Evolutionary conservation across 805 yeast genomes (phyloP).

Genomic region (Candida verbasci): DNA sequence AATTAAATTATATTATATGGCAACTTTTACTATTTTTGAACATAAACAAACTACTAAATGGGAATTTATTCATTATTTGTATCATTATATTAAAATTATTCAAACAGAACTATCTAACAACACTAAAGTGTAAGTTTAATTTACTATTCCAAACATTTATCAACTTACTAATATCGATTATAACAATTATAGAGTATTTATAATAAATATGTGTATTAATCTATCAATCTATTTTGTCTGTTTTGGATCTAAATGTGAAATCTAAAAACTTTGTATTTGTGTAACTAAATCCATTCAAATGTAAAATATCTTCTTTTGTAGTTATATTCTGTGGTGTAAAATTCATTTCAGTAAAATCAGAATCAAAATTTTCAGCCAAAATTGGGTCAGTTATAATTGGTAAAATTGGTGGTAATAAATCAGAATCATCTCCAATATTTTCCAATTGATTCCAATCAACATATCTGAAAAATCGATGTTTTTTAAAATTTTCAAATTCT

Average conservation of each 20-base stretch:
- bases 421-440: slow-evolving; percentile 13
- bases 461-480: slow-evolving; percentile 36
- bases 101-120: slow-evolving; percentile 17
- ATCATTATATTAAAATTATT: slow-evolving; percentile 14
- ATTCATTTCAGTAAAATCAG: slow-evolving; percentile 38
- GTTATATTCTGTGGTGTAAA: slow-evolving; percentile 25
- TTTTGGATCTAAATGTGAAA: too few relatives aligned
- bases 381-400: slow-evolving; percentile 42
- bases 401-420: slow-evolving; percentile 34
- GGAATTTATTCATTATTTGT: slow-evolving; percentile 1
- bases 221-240: slow-evolving; percentile 1
- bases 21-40: slow-evolving; percentile 5
- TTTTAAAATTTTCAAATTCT: slow-evolving; percentile 28
- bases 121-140: slow-evolving; percentile 2
- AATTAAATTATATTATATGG: slow-evolving; percentile 16
- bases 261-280: slow-evolving; percentile 35
- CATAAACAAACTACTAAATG: neutral
- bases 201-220: neutral
- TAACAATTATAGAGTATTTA: neutral
- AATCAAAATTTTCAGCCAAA: slow-evolving; percentile 42
- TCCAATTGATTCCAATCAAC: slow-evolving; percentile 35
- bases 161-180: slow-evolving; percentile 6
- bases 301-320: slow-evolving; percentile 28
- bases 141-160: slow-evolving; percentile 2
- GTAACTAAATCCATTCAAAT: slow-evolving; percentile 39